Evolutionary conservation across 192 early-diverging fungal species (phyloP).

Genomic region (Diversispora epigaea): DNA sequence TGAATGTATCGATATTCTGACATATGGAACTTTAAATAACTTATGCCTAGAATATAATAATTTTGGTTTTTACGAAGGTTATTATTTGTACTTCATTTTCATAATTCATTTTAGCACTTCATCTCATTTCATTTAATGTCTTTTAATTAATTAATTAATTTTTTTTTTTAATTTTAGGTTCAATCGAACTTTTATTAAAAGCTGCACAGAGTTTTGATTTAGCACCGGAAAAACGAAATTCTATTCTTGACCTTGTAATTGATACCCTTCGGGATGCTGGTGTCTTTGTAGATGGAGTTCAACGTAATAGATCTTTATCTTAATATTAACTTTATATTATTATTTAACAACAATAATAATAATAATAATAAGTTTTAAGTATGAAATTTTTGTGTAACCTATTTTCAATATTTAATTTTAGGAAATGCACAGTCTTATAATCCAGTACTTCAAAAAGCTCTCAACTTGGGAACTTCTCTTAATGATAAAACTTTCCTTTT

Average conservation of each 20-base stretch:
- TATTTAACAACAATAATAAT: too few relatives aligned
- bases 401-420: not conserved
- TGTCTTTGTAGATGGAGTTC: conserved; percentile 15
- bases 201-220: conserved; percentile 3
- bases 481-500: conserved; percentile 29
- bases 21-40: conserved; percentile 29
- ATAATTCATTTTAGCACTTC: not conserved
- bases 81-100: not conserved
- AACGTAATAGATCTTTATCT: not conserved
- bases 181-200: conserved; percentile 24
- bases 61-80: conserved; percentile 24
- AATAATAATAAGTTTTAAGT: not conserved
- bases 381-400: not conserved
- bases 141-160: too few relatives aligned
- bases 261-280: conserved; percentile 13
- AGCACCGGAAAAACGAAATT: conserved; percentile 10
- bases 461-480: conserved; percentile 7
- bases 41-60: conserved; percentile 23
- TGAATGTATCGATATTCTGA: conserved; percentile 26
- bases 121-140: too few relatives aligned
- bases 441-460: conserved; percentile 23
- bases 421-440: not conserved
- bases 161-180: conserved; percentile 9
- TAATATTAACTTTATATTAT: not conserved
- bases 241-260: conserved; percentile 14